These are phyloP conservation scores for Starmerella bombi DNA, from an alignment of 805 yeast genomes.

Conservation along the genomic window DNA sequence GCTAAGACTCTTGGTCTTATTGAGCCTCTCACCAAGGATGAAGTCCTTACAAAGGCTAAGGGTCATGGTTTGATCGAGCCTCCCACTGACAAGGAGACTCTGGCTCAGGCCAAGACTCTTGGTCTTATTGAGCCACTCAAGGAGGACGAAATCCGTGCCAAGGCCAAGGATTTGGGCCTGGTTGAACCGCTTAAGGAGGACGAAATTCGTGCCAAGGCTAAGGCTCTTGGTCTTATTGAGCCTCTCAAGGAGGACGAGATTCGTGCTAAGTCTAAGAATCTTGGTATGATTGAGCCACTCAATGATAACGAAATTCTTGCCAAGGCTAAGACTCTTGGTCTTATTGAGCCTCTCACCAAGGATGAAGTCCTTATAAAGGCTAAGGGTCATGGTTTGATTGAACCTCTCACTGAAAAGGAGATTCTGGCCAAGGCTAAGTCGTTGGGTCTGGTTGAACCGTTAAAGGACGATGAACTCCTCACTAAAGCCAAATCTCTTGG, in stretches of 20 bases:
- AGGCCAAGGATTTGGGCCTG: constrained; percentile 32
- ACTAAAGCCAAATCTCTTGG: constrained; percentile 10
- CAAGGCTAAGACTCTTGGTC: constrained; percentile 1
- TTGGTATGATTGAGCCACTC: constrained; percentile 4
- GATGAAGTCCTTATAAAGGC: constrained; percentile 3
- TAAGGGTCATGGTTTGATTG: constrained; percentile 1
- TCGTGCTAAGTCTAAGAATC: not conserved
- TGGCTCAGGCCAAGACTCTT: too few relatives aligned
- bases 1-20: too few relatives aligned
- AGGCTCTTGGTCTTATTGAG: constrained; percentile 2
- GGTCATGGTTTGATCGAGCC: too few relatives aligned
- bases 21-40: too few relatives aligned
- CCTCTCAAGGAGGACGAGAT: constrained; percentile 3
- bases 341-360: not conserved
- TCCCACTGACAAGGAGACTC: constrained; percentile 2
- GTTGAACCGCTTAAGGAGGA: constrained; percentile 32
- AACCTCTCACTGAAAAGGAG: constrained; percentile 37
- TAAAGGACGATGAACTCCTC: not conserved
- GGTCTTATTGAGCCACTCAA: not conserved
- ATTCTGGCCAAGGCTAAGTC: constrained; percentile 20
- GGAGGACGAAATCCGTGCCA: constrained; percentile 1
- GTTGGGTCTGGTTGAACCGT: constrained; percentile 14
- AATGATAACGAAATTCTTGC: constrained; percentile 1
- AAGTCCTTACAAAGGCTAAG: too few relatives aligned
- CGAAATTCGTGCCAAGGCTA: constrained; percentile 2